Percentiles rank a stretch among this genome's conserved stretches.
Evolutionary conservation across 2,329 filamentous ascomycete species (phyloP).

Genomic region (Exophiala calicioides): DNA sequence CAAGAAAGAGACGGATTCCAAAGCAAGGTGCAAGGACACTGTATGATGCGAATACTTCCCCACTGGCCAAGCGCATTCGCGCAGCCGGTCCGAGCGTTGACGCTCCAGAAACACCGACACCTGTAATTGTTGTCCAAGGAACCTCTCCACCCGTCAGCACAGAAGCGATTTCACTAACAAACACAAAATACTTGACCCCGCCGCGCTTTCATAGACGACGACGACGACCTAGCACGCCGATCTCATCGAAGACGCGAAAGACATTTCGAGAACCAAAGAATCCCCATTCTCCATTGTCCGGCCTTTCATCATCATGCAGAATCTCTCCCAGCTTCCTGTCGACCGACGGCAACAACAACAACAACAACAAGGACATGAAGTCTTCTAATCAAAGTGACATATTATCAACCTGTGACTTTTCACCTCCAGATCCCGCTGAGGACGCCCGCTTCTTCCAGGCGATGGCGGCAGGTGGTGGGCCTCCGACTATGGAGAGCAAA

Average conservation of each 20-base stretch:
- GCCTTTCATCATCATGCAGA: slow-evolving; percentile 17
- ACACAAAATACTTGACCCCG: slow-evolving; percentile 18
- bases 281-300: slow-evolving; percentile 11
- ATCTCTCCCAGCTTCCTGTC: slow-evolving; percentile 14
- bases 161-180: slow-evolving; percentile 9
- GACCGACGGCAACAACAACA: too few relatives aligned
- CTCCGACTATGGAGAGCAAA: slow-evolving; percentile 8
- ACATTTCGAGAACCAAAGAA: slow-evolving; percentile 3
- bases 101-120: slow-evolving; percentile 12
- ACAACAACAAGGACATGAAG: slow-evolving; percentile 5
- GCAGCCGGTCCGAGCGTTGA: slow-evolving; percentile 13
- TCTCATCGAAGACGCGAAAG: not conserved
- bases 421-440: slow-evolving; percentile 6
- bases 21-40: slow-evolving; percentile 9
- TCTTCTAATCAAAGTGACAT: slow-evolving; percentile 16
- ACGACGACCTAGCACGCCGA: slow-evolving; percentile 18
- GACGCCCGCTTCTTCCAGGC: slow-evolving; percentile 11
- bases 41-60: not conserved
- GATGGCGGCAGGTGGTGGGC: slow-evolving; percentile 20
- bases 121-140: slow-evolving; percentile 22
- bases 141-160: slow-evolving; percentile 6
- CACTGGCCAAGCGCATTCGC: slow-evolving; percentile 9
- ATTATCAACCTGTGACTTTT: slow-evolving; percentile 14
- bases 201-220: slow-evolving; percentile 17
- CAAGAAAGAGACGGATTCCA: slow-evolving; percentile 15